These are phyloP conservation scores for Leccinum variicolor DNA, from an alignment of 768 basidiomycete species.

Conservation along the genomic window DNA sequence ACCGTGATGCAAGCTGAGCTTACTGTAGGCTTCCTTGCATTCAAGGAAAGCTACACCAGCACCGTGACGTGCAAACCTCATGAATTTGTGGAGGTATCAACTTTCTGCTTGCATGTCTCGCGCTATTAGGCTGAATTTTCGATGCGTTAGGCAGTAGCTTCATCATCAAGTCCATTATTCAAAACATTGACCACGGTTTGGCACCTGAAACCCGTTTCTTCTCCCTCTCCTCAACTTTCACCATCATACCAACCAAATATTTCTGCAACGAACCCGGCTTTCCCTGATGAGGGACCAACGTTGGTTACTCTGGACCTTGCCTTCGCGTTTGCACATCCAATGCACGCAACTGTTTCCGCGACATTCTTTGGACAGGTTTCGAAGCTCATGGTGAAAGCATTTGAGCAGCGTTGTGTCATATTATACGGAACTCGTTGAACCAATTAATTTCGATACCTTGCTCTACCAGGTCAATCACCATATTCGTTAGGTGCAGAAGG, in stretches of 20 bases:
- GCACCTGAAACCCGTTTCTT: constrained; percentile 62
- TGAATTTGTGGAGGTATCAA: constrained; percentile 65
- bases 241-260: constrained; percentile 7
- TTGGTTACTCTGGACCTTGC: constrained; percentile 80
- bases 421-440: constrained; percentile 62
- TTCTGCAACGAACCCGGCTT: constrained; percentile 1
- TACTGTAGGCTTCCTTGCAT: constrained; percentile 82
- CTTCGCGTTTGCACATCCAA: constrained; percentile 83
- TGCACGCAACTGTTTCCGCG: constrained; percentile 80
- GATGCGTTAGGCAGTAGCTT: constrained; percentile 58
- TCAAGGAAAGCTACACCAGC: constrained; percentile 86
- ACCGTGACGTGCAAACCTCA: constrained; percentile 76
- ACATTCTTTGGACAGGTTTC: constrained; percentile 87
- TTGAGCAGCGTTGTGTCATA: constrained; percentile 76
- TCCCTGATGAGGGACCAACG: constrained; percentile 48
- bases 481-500: not conserved
- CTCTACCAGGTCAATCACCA: not conserved
- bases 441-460: constrained; percentile 8
- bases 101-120: constrained; percentile 1
- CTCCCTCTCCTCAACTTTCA: constrained; percentile 39
- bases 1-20: constrained; percentile 78
- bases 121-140: constrained; percentile 7
- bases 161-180: constrained; percentile 71
- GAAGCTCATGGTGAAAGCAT: constrained; percentile 86
- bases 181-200: constrained; percentile 68